These are phyloP conservation scores for Aspergillus ellipticus DNA, from an alignment of 495 filamentous ascomycete species.

Conservation along the genomic window DNA sequence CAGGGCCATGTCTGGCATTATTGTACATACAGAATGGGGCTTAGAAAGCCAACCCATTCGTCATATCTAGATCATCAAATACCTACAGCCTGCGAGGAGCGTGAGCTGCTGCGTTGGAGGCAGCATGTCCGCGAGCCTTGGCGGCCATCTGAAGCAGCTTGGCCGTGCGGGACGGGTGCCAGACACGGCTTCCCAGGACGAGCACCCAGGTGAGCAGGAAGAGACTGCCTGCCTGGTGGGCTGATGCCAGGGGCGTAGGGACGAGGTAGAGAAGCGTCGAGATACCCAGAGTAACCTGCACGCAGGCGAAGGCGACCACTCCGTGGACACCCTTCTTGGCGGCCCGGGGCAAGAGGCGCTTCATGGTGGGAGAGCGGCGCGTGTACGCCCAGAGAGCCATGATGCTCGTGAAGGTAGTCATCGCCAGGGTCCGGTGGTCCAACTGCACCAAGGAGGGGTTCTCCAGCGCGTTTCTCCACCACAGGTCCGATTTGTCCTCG, in stretches of 20 bases:
- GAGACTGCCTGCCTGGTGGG: constrained; percentile 88
- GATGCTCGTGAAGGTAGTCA: constrained; percentile 79
- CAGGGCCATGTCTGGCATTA: background rate
- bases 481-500: constrained; percentile 71
- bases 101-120: constrained; percentile 24
- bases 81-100: constrained; percentile 28
- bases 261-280: constrained; percentile 89
- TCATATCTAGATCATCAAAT: background rate
- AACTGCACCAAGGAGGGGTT: constrained; percentile 94
- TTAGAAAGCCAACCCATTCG: background rate
- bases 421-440: constrained; percentile 89
- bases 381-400: constrained; percentile 74
- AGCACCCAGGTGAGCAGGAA: constrained; percentile 79
- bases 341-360: constrained; percentile 57
- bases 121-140: constrained; percentile 33
- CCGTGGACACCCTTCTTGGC: constrained; percentile 71
- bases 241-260: constrained; percentile 79
- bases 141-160: constrained; percentile 45
- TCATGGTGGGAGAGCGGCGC: constrained; percentile 57
- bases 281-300: constrained; percentile 85
- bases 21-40: background rate
- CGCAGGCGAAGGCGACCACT: constrained; percentile 72
- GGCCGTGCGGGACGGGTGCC: constrained; percentile 49
- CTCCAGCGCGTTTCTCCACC: constrained; percentile 96
- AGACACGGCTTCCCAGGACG: constrained; percentile 64